Percentiles rank a stretch among this genome's conserved stretches.
These are phyloP conservation scores for Agrostemma githago DNA, from an alignment of 148 eudicot genomes.

Conservation along the genomic window DNA sequence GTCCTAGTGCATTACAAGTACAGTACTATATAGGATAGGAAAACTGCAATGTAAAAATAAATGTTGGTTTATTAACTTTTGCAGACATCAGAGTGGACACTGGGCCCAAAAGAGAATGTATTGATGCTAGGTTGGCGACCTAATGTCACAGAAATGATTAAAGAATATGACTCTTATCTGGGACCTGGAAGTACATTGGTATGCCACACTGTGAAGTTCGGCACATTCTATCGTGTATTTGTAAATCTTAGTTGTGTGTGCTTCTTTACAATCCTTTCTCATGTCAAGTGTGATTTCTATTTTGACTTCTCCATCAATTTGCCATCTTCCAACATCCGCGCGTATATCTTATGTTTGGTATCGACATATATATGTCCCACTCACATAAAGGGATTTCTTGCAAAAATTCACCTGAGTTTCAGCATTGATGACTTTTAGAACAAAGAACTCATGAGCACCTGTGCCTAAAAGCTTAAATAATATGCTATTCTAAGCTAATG, in stretches of 20 bases:
- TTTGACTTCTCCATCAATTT: not conserved
- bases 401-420: not conserved
- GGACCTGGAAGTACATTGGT: conserved; percentile 98
- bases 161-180: conserved; percentile 84
- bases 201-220: not conserved
- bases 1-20: too few species aligned
- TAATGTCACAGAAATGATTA: conserved; percentile 73
- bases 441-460: not conserved
- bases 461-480: not conserved
- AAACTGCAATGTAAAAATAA: not conserved
- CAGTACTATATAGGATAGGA: not conserved
- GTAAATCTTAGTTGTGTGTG: not conserved
- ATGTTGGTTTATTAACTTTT: conserved; percentile 1
- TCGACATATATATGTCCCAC: not conserved
- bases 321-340: not conserved
- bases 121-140: conserved; percentile 92
- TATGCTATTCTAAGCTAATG: not conserved
- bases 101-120: conserved; percentile 79
- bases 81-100: conserved; percentile 63
- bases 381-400: not conserved
- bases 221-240: not conserved
- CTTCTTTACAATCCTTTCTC: not conserved
- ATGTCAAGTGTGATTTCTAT: not conserved
- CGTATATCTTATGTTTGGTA: not conserved
- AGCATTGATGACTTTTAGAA: not conserved